phyloP scores from a whole-genome alignment of 1,139 yeast genomes.

The Blastobotrys persicus region DNA sequence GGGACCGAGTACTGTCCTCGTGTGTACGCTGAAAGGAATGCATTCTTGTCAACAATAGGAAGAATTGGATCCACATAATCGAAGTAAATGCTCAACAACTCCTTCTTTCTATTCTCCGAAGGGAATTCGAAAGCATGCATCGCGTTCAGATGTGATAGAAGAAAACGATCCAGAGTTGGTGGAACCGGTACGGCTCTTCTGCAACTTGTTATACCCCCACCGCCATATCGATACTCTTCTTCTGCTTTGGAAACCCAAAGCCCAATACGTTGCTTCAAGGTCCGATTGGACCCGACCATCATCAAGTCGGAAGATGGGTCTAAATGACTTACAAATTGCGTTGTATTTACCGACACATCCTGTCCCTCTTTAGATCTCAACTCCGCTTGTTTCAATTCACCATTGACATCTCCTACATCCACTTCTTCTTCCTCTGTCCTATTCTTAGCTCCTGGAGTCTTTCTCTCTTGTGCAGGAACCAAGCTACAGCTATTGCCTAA shows the following conservation, averaged over 20 bases:
- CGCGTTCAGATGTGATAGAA: slow-evolving; percentile 23
- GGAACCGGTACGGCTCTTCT: slow-evolving; percentile 18
- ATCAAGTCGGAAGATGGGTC: slow-evolving; percentile 25
- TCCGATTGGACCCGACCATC: slow-evolving; percentile 9
- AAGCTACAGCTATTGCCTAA: slow-evolving; percentile 18
- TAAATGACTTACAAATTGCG: slow-evolving; percentile 21
- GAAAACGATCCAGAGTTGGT: slow-evolving; percentile 17
- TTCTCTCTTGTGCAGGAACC: background rate
- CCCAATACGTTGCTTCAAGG: slow-evolving; percentile 3
- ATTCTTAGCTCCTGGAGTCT: slow-evolving; percentile 1
- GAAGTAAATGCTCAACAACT: slow-evolving; percentile 54
- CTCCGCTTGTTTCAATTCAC: slow-evolving; percentile 1
- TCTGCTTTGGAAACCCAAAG: slow-evolving; percentile 5
- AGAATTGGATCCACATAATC: slow-evolving; percentile 56
- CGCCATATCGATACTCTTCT: slow-evolving; percentile 3
- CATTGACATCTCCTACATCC: background rate
- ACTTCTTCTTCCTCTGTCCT: background rate
- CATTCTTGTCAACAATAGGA: slow-evolving; percentile 50
- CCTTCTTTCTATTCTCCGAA: slow-evolving; percentile 48
- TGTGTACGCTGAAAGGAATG: slow-evolving; percentile 14
- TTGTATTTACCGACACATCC: background rate
- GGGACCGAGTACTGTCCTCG: slow-evolving; percentile 21
- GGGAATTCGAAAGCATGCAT: slow-evolving; percentile 54
- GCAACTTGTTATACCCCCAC: slow-evolving; percentile 6
- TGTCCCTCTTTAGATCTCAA: slow-evolving; percentile 9